Base-by-base conservation (phyloP, 768 basidiomycete species). In the Sarcodon sp. region DNA sequence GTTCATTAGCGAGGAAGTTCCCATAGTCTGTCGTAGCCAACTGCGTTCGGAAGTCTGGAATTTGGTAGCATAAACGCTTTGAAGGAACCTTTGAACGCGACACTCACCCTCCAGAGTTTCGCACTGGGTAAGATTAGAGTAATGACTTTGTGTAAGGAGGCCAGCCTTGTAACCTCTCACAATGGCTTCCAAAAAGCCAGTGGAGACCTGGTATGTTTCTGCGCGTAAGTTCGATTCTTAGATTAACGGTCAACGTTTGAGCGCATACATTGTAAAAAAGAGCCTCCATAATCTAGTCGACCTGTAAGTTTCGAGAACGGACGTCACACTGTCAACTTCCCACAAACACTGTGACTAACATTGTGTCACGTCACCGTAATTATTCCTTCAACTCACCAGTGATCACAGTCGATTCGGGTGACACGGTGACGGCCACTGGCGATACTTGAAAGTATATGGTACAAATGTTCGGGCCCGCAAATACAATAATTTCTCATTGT, bases 1-100 rank as follows among this genome's bases (percentile, higher is more conserved):
- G 83, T 63, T 99, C 96, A 59, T 97, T 97, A 31, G 94, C 83
- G 43, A 99, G 83, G 66, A 99, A 99, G 68, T 89, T 94, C 59
- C 93, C 92, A 63, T 99, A 99, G 68, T 99, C 96, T 5, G 94
- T 98, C 10, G 93, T 80, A 12, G 90, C 87, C 33, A 99, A 73
- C 61, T 99, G 96, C 43, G 96, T 92, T 53, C 89, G 76, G 65
- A 99, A 82, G 67, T 99, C 96, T 98, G 57, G 3, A 4, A n/a
- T 36, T 35, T 31, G 7, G 45, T 13, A 35, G 34, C 21, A 12
- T 8, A 27, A 33, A 12, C 18, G 21, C 10, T 6, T 7, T 4
- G 11, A 10, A 15, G 34, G 18, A 18, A 6, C 37, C 31, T 18
- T 5, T 6, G 32, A 3, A 21, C 4, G 34, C 8, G 11, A 33